Evolutionary conservation across 1,284 basidiomycete species (phyloP), one percentile per base, ranked within the genome.

Genomic region (Trametes hirsuta): DNA sequence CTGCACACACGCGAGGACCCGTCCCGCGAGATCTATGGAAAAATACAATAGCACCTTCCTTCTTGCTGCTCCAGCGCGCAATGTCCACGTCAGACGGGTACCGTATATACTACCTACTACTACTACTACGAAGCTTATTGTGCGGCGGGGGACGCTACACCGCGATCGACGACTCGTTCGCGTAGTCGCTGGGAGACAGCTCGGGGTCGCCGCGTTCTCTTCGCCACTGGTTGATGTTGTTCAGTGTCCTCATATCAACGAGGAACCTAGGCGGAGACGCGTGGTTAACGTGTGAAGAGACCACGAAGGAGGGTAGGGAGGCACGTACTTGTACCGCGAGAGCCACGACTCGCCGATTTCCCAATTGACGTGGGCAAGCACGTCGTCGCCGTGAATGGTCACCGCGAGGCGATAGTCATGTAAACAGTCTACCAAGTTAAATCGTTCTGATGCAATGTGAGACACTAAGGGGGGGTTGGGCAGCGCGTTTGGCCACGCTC

Each of bases 321-420:
- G 36, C 11, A 81, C 88, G 64, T 69, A 91, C 92, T 85, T 84
- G 69, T 92, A 95, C 72, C 89, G 85, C 58, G 84, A 82, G 48
- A 97, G 78, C 86, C 93, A 97, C 56, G 81, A 80, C 70, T 95
- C 93, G 6, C 83, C 81, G 52, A 96, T 82, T 74, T 97, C 94
- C 93, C 94, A 97, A 69, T 94, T 95, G 39, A 77, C 79, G 69
- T 96, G 93, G 4, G 89, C 88, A 18, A 97, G 80, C 34, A 94
- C 90, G 69, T 97, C 94, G 66, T 96, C 92, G 4, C 93, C 93
- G 62, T 95, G 93, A 49, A 95, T 83, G 0, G 84, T 87, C 18
- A 91, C 83, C 0, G 82, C 81, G 44, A 76, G 78, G 36, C 87
- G 82, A 64, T 89, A 88, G 61, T 90, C 87, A 61, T 90, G 81